Evolutionary conservation across 148 eudicot species (phyloP), one percentile per base, ranked within the genome.

Genomic region (Drosera capensis): DNA sequence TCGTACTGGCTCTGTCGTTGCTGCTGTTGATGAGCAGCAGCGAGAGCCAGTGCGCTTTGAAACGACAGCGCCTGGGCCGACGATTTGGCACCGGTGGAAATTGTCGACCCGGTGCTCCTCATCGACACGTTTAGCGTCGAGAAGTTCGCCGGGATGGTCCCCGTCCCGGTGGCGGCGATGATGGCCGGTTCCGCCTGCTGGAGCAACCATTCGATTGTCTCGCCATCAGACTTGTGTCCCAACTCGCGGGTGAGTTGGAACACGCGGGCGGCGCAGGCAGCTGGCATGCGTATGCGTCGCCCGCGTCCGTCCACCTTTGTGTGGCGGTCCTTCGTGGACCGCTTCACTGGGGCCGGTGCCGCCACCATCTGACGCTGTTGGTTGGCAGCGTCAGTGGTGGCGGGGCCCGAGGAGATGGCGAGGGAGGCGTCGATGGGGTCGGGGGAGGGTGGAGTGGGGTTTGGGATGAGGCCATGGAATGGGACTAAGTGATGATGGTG

Each of bases 241-340:
- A 88, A 65, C 40, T 88, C 96, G 0, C 96, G 73, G 1, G 96
- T 88, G 18, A 88, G 81, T 55, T 88, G 97, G 61, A 88, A 88
- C 14, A 88, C 94, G 61, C 97, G 61, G 16, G 97, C 97, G 0
- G 97, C 97, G 48, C 97, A 88, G 0, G 84, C 62, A 0, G 97
- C 94, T 0, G 97, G 97, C 95, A 88, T 88, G 15, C 94, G 90
- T 63, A 88, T 88, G 37, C 97, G 78, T 9, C 97, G 55, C 7
- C 97, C 97, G 0, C 97, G 79, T 12, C 97, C 97, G 62, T 88
- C 97, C 9, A 88, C 97, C 31, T 88, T 88, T 0, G 97, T 88
- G 73, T 88, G 97, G 0, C 97, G 77, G 55, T 88, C 97, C 45
- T 84, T 88, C 3, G 92, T 84, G 1, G 94, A 77, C 2, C 92